phyloP scores from a whole-genome alignment of 1,139 yeast genomes.

The Magnusiomyces ingens region DNA sequence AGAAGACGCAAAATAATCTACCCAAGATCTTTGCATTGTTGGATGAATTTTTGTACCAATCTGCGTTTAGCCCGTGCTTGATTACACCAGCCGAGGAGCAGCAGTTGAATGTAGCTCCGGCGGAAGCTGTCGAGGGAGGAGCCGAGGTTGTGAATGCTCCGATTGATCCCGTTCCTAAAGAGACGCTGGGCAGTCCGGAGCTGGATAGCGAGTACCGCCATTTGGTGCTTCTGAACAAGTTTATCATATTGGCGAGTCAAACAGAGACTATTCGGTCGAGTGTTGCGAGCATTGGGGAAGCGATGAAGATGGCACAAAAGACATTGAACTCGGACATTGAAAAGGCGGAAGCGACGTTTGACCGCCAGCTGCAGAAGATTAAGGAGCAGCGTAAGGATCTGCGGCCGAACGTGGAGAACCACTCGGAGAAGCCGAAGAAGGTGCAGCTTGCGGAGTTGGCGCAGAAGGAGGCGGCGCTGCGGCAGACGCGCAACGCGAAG shows the following conservation, averaged over 20 bases:
- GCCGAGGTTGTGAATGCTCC: background rate
- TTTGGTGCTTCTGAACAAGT: slow-evolving; percentile 4
- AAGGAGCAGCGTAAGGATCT: slow-evolving; percentile 9
- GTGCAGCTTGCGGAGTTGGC: slow-evolving; percentile 16
- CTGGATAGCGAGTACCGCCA: slow-evolving; percentile 24
- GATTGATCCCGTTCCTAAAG: background rate
- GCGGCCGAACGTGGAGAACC: slow-evolving; percentile 9
- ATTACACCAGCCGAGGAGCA: slow-evolving; percentile 6
- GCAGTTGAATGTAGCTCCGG: background rate
- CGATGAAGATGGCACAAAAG: background rate
- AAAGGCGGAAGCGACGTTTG: slow-evolving; percentile 12
- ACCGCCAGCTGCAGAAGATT: slow-evolving; percentile 10
- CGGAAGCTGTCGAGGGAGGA: background rate
- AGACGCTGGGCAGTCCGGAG: slow-evolving; percentile 20
- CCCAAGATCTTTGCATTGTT: slow-evolving; percentile 28
- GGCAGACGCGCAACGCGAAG: slow-evolving; percentile 21
- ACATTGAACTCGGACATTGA: slow-evolving; percentile 7
- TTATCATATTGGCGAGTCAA: slow-evolving; percentile 11
- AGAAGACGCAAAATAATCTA: slow-evolving; percentile 29
- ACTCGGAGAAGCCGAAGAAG: slow-evolving; percentile 18
- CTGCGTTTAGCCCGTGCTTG: slow-evolving; percentile 18
- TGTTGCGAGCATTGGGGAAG: slow-evolving; percentile 3
- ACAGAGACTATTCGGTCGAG: slow-evolving; percentile 12
- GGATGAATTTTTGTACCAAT: slow-evolving; percentile 22
- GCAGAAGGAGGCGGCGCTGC: slow-evolving; percentile 24